phyloP scores from a whole-genome alignment of 1,284 basidiomycete genomes.

The Caloboletus inedulis region DNA sequence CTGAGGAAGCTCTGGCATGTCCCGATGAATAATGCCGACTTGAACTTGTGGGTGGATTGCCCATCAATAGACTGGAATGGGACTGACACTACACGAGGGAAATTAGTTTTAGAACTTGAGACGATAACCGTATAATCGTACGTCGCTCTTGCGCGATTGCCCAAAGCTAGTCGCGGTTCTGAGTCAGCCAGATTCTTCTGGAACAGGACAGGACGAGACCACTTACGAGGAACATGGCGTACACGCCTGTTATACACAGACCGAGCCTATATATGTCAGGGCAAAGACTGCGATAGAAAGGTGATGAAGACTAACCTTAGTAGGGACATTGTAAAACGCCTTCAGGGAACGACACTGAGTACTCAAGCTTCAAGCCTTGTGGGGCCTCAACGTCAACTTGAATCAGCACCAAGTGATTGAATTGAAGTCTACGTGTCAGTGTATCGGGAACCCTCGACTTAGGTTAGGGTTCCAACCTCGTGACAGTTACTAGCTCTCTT shows the following conservation, averaged over 20 bases:
- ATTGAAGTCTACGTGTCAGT: slow-evolving; percentile 26
- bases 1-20: slow-evolving; percentile 85
- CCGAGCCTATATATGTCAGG: slow-evolving; percentile 44
- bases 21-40: slow-evolving; percentile 84
- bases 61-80: slow-evolving; percentile 74
- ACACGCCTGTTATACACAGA: slow-evolving; percentile 67
- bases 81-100: slow-evolving; percentile 61
- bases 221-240: slow-evolving; percentile 75
- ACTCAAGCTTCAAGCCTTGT: background rate
- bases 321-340: slow-evolving; percentile 24
- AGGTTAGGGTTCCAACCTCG: slow-evolving; percentile 23
- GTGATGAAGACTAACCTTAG: slow-evolving; percentile 21
- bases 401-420: background rate
- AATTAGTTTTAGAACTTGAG: slow-evolving; percentile 8
- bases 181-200: background rate
- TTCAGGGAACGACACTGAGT: background rate
- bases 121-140: slow-evolving; percentile 39
- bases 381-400: background rate
- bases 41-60: slow-evolving; percentile 71
- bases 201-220: background rate
- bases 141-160: slow-evolving; percentile 89
- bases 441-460: slow-evolving; percentile 17
- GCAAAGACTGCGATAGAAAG: background rate
- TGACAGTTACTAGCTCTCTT: too few relatives aligned
- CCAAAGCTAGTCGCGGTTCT: slow-evolving; percentile 52